Conservation (phyloP, 2,329 filamentous ascomycete species). For the Phialophora tarda region DNA sequence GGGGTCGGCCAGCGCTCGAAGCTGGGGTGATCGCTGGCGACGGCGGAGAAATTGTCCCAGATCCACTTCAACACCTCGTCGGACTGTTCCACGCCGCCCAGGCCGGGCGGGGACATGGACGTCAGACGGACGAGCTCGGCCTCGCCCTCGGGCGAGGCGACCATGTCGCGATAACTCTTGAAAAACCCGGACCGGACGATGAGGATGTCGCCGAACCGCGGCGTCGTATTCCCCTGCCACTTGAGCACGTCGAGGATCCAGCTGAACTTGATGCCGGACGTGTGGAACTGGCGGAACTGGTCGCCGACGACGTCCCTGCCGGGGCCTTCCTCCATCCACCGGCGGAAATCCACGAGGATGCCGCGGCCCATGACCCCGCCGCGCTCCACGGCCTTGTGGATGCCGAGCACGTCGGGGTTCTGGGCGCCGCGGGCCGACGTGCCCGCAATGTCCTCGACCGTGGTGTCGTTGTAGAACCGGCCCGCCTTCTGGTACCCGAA, state of each 20-base stretch:
- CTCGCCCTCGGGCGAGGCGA: conserved; percentile 32
- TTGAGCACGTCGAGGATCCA: conserved; percentile 37
- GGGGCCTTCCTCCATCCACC: conserved; percentile 49
- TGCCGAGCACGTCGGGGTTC: conserved; percentile 37
- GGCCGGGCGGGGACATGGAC: conserved; percentile 28
- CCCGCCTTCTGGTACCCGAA: conserved; percentile 38
- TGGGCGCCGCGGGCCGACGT: conserved; percentile 21
- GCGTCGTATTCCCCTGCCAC: conserved; percentile 36
- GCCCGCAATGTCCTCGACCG: conserved; percentile 40
- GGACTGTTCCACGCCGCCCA: conserved; percentile 45
- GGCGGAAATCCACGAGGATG: conserved; percentile 55
- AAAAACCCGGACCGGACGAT: conserved; percentile 43
- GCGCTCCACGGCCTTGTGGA: conserved; percentile 45
- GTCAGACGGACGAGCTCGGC: conserved; percentile 35
- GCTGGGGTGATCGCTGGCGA: conserved; percentile 45
- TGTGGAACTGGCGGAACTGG: conserved; percentile 45
- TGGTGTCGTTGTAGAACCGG: conserved; percentile 40
- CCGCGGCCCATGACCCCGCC: conserved; percentile 54
- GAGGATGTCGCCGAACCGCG: conserved; percentile 41
- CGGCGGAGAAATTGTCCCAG: conserved; percentile 47
- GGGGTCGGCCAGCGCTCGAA: conserved; percentile 42
- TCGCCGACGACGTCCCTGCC: conserved; percentile 24
- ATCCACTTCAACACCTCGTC: conserved; percentile 45
- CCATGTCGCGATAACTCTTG: conserved; percentile 35
- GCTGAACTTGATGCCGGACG: conserved; percentile 43